These are phyloP conservation scores for Stemphylium beticola DNA, from an alignment of 2,329 filamentous ascomycete genomes.

Conservation along the genomic window DNA sequence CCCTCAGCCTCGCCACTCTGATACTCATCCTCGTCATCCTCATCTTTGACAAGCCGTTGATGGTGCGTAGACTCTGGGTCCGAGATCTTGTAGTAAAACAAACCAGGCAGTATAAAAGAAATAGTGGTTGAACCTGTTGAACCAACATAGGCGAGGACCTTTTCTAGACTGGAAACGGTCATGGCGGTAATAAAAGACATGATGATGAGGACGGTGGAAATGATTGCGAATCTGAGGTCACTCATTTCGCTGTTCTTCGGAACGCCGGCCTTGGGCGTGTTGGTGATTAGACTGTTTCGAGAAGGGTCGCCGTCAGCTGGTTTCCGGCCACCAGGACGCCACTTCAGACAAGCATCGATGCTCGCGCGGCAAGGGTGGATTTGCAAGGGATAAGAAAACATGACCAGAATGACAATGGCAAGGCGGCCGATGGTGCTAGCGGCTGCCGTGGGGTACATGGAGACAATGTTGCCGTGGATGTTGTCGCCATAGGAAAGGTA, in stretches of 20 bases:
- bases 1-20: conserved; percentile 61
- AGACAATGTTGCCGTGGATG: conserved; percentile 89
- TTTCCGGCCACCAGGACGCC: conserved; percentile 67
- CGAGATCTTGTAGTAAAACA: conserved; percentile 99
- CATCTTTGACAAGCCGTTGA: conserved; percentile 85
- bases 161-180: conserved; percentile 86
- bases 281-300: conserved; percentile 54
- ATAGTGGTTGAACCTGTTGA: conserved; percentile 94
- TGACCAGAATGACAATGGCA: conserved; percentile 93
- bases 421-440: conserved; percentile 91
- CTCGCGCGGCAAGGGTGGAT: conserved; percentile 96
- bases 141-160: conserved; percentile 92
- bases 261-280: conserved; percentile 19
- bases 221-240: conserved; percentile 84
- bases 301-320: conserved; percentile 50
- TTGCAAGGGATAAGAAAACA: conserved; percentile 95
- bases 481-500: conserved; percentile 94
- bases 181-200: conserved; percentile 87
- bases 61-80: conserved; percentile 85
- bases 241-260: conserved; percentile 66
- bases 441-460: conserved; percentile 70
- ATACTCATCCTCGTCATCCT: conserved; percentile 79
- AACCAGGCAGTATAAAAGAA: conserved; percentile 91
- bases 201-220: conserved; percentile 86
- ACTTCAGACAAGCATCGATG: conserved; percentile 90